Percentiles rank a stretch among this genome's conserved stretches.
phyloP scores from a whole-genome alignment of 768 basidiomycete species.

The Lactarius hatsudake region DNA sequence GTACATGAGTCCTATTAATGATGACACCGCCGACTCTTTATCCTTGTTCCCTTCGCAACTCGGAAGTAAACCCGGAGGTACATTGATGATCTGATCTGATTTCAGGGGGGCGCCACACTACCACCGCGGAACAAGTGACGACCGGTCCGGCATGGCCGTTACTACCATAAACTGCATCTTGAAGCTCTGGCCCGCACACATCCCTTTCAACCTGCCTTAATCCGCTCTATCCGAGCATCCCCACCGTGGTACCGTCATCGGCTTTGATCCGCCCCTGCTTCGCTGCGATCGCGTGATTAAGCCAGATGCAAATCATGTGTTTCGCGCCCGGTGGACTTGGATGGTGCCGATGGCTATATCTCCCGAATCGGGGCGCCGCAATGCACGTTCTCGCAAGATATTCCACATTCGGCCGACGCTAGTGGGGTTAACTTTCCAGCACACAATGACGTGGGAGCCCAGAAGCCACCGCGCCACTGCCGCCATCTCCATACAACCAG shows the following conservation, averaged over 20 bases:
- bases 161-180: background rate
- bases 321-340: background rate
- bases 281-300: background rate
- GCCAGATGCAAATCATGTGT: conserved; percentile 1
- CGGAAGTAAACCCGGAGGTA: background rate
- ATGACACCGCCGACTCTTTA: background rate
- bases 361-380: background rate
- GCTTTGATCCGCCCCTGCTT: background rate
- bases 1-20: conserved; percentile 4
- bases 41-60: background rate
- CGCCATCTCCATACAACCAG: background rate
- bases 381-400: conserved; percentile 9
- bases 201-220: background rate
- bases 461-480: background rate
- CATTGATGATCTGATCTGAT: background rate
- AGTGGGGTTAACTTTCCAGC: background rate
- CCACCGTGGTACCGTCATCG: background rate
- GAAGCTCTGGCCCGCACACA: background rate
- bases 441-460: background rate
- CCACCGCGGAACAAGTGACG: background rate
- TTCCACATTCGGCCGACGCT: background rate
- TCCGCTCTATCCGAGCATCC: background rate
- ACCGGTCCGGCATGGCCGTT: background rate
- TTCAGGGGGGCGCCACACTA: background rate
- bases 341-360: too few relatives aligned